phyloP scores from a whole-genome alignment of 2,329 filamentous ascomycete genomes.

The Hypocreales sp. region DNA sequence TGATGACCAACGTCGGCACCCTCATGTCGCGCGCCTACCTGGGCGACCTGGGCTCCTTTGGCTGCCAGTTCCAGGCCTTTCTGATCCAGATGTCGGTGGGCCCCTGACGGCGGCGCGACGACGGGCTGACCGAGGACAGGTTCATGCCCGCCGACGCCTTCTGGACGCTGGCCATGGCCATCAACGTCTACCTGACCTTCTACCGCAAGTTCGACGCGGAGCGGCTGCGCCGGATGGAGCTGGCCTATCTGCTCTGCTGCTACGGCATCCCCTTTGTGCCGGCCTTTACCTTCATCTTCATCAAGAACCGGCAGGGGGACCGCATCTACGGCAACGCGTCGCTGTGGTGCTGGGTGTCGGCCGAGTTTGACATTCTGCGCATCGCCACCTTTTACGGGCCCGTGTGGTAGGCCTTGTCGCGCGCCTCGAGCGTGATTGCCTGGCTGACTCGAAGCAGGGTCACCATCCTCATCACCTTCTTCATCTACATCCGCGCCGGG shows the following conservation, averaged over 20 bases:
- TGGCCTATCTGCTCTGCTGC: slow-evolving; percentile 51
- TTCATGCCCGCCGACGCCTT: slow-evolving; percentile 64
- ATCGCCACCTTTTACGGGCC: slow-evolving; percentile 62
- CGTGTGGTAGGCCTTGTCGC: slow-evolving; percentile 38
- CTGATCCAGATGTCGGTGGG: slow-evolving; percentile 58
- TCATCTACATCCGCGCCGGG: slow-evolving; percentile 53
- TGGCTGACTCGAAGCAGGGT: slow-evolving; percentile 26
- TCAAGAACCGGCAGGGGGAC: slow-evolving; percentile 32
- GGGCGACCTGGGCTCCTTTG: slow-evolving; percentile 25
- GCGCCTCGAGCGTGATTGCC: background rate
- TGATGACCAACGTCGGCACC: slow-evolving; percentile 62
- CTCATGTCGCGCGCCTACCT: slow-evolving; percentile 53
- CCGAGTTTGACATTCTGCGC: slow-evolving; percentile 54
- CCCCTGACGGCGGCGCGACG: slow-evolving; percentile 45
- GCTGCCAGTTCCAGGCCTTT: slow-evolving; percentile 61
- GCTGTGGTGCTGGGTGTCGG: slow-evolving; percentile 68
- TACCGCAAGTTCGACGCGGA: slow-evolving; percentile 55
- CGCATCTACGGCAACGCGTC: slow-evolving; percentile 60
- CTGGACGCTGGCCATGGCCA: slow-evolving; percentile 70
- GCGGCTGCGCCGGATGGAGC: slow-evolving; percentile 50
- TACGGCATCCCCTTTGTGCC: slow-evolving; percentile 62
- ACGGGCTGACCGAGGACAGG: slow-evolving; percentile 26
- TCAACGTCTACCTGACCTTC: slow-evolving; percentile 72
- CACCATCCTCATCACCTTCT: slow-evolving; percentile 42
- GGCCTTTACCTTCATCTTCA: slow-evolving; percentile 50